Conservation (phyloP, 352 stramenopile species). For the Salisapilia sapeloensis region DNA sequence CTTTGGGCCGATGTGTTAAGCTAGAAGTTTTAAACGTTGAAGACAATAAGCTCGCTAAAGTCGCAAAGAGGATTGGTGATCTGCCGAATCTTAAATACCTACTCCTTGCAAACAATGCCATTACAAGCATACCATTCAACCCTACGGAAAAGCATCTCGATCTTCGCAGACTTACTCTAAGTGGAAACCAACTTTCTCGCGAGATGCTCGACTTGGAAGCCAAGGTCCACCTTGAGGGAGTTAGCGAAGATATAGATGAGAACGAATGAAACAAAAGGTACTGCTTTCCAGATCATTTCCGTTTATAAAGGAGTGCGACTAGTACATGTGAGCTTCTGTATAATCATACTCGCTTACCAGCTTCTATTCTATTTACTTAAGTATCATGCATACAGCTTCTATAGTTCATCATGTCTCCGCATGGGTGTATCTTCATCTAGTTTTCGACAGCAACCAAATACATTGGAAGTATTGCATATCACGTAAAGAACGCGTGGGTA, state of each 20-base stretch:
- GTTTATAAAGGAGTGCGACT: not conserved
- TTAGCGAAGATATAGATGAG: slow-evolving; percentile 37
- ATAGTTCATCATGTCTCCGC: too few species aligned
- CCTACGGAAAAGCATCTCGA: slow-evolving; percentile 43
- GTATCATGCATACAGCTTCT: too few species aligned
- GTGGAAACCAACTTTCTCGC: slow-evolving; percentile 41
- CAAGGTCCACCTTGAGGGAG: slow-evolving; percentile 31
- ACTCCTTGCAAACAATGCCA: slow-evolving; percentile 70
- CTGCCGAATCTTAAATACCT: slow-evolving; percentile 66
- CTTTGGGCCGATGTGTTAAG: slow-evolving; percentile 50
- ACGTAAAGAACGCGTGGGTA: slow-evolving; percentile 76
- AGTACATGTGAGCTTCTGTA: too few species aligned
- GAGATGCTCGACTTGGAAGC: slow-evolving; percentile 46
- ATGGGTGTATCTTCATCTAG: too few species aligned
- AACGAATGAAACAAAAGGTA: too few species aligned
- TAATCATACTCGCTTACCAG: too few species aligned
- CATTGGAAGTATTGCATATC: too few species aligned
- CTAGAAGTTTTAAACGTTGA: slow-evolving; percentile 77
- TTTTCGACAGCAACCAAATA: too few species aligned
- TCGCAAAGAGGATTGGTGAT: slow-evolving; percentile 70
- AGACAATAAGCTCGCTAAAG: slow-evolving; percentile 65
- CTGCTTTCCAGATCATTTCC: not conserved
- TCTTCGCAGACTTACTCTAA: slow-evolving; percentile 65
- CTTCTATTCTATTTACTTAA: too few species aligned
- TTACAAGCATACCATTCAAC: slow-evolving; percentile 68